Conservation (phyloP, 73 alveolate genomes). For the Uronychia binucleata region DNA sequence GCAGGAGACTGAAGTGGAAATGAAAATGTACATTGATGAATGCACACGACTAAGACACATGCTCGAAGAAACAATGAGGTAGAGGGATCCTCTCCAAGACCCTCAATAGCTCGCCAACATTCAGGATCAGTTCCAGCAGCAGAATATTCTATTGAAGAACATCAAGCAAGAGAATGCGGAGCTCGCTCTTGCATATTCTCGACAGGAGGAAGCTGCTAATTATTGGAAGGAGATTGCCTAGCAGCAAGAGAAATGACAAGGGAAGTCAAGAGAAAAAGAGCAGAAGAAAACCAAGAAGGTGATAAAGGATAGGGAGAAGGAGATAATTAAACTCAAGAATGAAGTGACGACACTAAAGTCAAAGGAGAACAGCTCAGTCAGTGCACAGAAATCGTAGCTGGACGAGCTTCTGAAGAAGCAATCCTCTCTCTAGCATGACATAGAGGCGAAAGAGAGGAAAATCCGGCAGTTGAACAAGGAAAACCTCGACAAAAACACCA, state of each 20-base stretch:
- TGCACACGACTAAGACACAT: slow-evolving; percentile 66
- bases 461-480: background rate
- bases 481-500: background rate
- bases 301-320: slow-evolving; percentile 15
- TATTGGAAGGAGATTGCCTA: background rate
- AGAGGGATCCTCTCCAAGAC: slow-evolving; percentile 37
- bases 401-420: background rate
- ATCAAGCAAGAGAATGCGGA: background rate
- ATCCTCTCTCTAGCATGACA: background rate
- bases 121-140: slow-evolving; percentile 49
- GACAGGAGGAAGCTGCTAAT: background rate
- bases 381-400: background rate
- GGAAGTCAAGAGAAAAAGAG: background rate
- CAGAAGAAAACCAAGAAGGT: slow-evolving; percentile 6
- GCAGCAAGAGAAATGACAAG: slow-evolving; percentile 1
- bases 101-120: slow-evolving; percentile 46
- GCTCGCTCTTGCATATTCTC: background rate
- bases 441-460: background rate
- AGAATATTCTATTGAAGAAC: background rate
- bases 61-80: slow-evolving; percentile 59
- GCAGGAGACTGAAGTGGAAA: slow-evolving; percentile 67
- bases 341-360: background rate
- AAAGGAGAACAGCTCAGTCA: background rate
- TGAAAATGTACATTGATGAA: slow-evolving; percentile 68
- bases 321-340: slow-evolving; percentile 11